Base-by-base conservation (phyloP, 2,329 filamentous ascomycete species). In the Eutypella sp. region DNA sequence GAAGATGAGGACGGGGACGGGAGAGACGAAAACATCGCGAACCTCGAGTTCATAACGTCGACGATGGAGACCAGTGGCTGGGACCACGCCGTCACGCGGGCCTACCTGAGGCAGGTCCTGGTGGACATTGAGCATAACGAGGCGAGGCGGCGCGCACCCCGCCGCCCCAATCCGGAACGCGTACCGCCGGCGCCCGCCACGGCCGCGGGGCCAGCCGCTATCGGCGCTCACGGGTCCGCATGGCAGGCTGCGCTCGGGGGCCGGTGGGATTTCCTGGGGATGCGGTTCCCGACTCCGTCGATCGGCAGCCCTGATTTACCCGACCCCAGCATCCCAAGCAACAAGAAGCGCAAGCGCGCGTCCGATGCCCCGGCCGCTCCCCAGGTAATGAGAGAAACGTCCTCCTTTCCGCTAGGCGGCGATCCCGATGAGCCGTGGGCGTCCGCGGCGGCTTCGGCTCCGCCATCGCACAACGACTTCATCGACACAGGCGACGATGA, bases 91-190 rank as follows among this genome's bases (percentile, higher is more conserved):
- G 78, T 96, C 24, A 91, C 89, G 0, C 82, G 85, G 38, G 88
- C 87, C 0, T 96, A 96, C 61, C 71, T 95, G n/a, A 82, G 85
- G 10, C 91, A 96, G 60, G 71, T 92, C 1, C 80, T 90, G 47
- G 74, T 91, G n/a, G 91, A 96, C 56, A 79, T 96, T 8, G 81
- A 89, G 29, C 62, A 63, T 25, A 76, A 73, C 48, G 67, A 65
- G 1, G 59, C 79, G 22, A 51, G 59, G 3, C 65, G 60, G 59
- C 11, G 50, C 60, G 37, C 48, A 60, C 3, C 62, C 63, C 34
- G 57, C 57, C 3, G 53, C 34, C 15, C 31, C 53, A 8, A 50
- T 57, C 13, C 55, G 57, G 3, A 65, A 68, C 6, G 5, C 68
- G 73, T 49, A 67, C 65, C 2, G 58, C 64, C 24, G 56, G 1